Percentiles rank a stretch among this genome's conserved stretches.
phyloP scores from a whole-genome alignment of 192 early-diverging fungal species.

The Chytriomyces confervae region DNA sequence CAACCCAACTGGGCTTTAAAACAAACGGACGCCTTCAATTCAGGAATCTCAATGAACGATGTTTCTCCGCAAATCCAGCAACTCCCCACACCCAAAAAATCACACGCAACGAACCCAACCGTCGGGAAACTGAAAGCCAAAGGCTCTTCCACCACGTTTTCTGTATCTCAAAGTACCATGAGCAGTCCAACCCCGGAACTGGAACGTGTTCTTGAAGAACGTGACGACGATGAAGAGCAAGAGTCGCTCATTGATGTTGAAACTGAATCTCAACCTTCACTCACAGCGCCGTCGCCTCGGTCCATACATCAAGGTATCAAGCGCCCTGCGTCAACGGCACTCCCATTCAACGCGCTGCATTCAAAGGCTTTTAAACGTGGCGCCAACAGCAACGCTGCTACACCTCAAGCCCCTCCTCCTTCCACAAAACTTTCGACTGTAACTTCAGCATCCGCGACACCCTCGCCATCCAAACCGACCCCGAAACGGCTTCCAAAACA shows the following conservation, averaged over 20 bases:
- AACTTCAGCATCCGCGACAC: not conserved
- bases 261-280: no score
- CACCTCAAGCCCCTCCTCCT: no score
- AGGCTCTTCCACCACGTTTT: not conserved
- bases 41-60: not conserved
- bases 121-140: slow-evolving; percentile 3
- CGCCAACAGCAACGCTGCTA: not conserved
- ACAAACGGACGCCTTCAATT: no score
- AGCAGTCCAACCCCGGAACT: slow-evolving; percentile 15
- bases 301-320: no score
- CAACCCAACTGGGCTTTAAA: no score
- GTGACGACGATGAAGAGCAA: not conserved
- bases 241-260: no score
- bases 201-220: not conserved
- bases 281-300: no score
- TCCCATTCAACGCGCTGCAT: not conserved
- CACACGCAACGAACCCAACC: not conserved
- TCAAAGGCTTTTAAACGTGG: slow-evolving; percentile 2
- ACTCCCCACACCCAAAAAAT: not conserved
- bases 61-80: not conserved
- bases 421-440: not conserved
- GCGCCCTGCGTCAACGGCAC: no score
- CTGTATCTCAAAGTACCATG: not conserved
- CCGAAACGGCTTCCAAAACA: not conserved
- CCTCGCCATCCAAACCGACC: not conserved